Evolutionary conservation across 139 green algal species (phyloP).

Genomic region (Ostreobium quekettii): DNA sequence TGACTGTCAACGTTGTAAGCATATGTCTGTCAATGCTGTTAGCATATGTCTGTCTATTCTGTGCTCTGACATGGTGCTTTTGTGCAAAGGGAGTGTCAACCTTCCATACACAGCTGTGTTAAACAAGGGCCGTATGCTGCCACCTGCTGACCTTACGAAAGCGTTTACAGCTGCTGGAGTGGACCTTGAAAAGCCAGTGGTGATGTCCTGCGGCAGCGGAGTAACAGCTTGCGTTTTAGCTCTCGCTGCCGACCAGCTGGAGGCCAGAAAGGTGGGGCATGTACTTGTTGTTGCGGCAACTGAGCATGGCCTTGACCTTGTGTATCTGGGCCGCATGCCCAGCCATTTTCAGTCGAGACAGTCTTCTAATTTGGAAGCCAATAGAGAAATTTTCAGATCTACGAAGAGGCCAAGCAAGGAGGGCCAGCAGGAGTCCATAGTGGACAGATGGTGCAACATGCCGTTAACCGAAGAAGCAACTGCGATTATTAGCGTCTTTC

Average conservation of each 20-base stretch:
- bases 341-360: not conserved
- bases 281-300: not conserved
- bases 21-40: not conserved
- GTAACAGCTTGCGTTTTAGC: constrained; percentile 87
- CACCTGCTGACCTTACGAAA: constrained; percentile 38
- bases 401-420: not conserved
- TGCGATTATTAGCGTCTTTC: too few relatives aligned
- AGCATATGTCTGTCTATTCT: not conserved
- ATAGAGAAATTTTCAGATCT: not conserved
- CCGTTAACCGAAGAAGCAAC: too few relatives aligned
- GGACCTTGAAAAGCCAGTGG: constrained; percentile 39
- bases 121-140: constrained; percentile 22
- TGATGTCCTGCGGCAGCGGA: constrained; percentile 77
- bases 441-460: too few relatives aligned
- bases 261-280: not conserved
- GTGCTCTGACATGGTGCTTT: too few relatives aligned
- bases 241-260: constrained; percentile 46
- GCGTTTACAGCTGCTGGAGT: constrained; percentile 58
- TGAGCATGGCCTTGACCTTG: not conserved
- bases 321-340: not conserved
- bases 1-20: not conserved
- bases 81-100: constrained; percentile 47
- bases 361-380: not conserved
- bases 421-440: not conserved
- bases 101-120: constrained; percentile 73